Base-by-base conservation (phyloP, 2,329 filamentous ascomycete species). In the Calonectria henricotiae region DNA sequence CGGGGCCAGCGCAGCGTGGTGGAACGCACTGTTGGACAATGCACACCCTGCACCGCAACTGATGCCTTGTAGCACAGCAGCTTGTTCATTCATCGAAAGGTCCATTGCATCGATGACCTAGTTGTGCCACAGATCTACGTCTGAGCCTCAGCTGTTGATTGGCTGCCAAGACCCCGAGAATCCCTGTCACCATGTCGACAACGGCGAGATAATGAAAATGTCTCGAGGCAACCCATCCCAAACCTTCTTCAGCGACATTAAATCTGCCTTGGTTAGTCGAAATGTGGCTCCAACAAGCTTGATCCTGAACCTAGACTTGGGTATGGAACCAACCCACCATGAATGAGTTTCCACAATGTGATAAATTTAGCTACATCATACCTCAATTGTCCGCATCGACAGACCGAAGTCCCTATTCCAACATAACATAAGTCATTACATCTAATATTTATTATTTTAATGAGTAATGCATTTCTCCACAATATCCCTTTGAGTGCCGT, bases 91-190 rank as follows among this genome's bases (percentile, higher is more conserved):
- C 20, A 20, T 44, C 17, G 3, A 11, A 15, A 20, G 41, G 41
- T 5, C 13, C 41, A 20, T 44, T 17, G 3, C 20, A 44, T 44
- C 20, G 41, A 17, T 20, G 41, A 20, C n/a, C 41, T 17, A 44
- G 5, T 44, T 44, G 41, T 44, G 41, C 41, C 41, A 44, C 17
- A 44, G 20, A 20, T 44, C 20, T 44, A 20, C 17, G 5, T 20
- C 41, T 20, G 20, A 44, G 41, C 17, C 41, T 20, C 20, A 20
- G 41, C 17, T 44, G 41, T 7, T 20, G 41, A 44, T 44, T 44
- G 43, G 43, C 43, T 46, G 43, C 43, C 43, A 46, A 46, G 43
- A 46, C 20, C 43, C 43, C 43, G 43, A 25, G 43, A 46, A 46
- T 46, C 43, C 20, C 9, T 23, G 43, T 8, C 43, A 12, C 43